These are phyloP conservation scores for Pythium angustatum DNA, from an alignment of 352 stramenopile species.

Conservation along the genomic window DNA sequence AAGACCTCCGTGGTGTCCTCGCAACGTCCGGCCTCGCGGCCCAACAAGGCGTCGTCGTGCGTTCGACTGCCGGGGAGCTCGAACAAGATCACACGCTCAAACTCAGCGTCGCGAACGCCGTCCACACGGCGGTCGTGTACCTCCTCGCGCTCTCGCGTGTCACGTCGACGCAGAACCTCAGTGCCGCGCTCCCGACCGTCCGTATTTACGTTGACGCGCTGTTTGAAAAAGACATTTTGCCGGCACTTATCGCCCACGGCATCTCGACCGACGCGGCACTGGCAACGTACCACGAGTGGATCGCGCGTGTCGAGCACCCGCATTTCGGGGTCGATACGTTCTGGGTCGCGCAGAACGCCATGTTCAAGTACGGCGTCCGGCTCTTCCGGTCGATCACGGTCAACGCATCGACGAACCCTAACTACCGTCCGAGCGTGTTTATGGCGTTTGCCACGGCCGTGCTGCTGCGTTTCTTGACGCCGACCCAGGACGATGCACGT, in stretches of 20 bases:
- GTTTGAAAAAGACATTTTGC: slow-evolving; percentile 77
- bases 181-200: slow-evolving; percentile 34
- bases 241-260: slow-evolving; percentile 39
- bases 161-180: slow-evolving; percentile 34
- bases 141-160: slow-evolving; percentile 52
- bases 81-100: slow-evolving; percentile 89
- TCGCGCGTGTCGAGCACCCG: slow-evolving; percentile 75
- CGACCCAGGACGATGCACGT: slow-evolving; percentile 33
- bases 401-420: slow-evolving; percentile 25
- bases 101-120: slow-evolving; percentile 89
- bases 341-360: slow-evolving; percentile 92
- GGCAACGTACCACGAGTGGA: slow-evolving; percentile 83
- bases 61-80: slow-evolving; percentile 43
- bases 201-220: slow-evolving; percentile 83
- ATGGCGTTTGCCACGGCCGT: slow-evolving; percentile 55
- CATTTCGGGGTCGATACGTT: slow-evolving; percentile 92
- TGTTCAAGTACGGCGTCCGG: slow-evolving; percentile 47
- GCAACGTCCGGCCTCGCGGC: slow-evolving; percentile 28
- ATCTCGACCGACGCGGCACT: slow-evolving; percentile 39
- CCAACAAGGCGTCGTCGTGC: slow-evolving; percentile 59
- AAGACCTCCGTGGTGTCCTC: slow-evolving; percentile 54
- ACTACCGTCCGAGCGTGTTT: slow-evolving; percentile 38
- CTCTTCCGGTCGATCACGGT: slow-evolving; percentile 40
- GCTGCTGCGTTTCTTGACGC: slow-evolving; percentile 55
- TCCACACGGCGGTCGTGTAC: slow-evolving; percentile 91